These are phyloP conservation scores for Fusarium newnesense DNA, from an alignment of 2,329 filamentous ascomycete genomes.

Conservation along the genomic window DNA sequence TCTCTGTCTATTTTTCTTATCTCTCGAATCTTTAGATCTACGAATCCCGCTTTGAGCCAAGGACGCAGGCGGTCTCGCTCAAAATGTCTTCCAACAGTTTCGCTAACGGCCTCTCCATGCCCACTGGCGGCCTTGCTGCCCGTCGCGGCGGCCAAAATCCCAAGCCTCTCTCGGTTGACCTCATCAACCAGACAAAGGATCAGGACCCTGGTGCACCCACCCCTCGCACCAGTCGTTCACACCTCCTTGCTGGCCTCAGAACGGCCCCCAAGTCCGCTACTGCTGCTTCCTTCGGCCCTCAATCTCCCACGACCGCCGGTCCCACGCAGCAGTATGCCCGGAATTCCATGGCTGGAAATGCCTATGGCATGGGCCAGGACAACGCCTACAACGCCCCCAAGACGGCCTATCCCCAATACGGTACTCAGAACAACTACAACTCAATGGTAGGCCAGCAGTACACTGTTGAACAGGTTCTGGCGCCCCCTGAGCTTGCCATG, in stretches of 20 bases:
- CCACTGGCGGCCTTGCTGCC: conserved; percentile 83
- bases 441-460: conserved; percentile 59
- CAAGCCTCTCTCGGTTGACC: conserved; percentile 87
- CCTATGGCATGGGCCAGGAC: conserved; percentile 57
- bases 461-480: conserved; percentile 90
- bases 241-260: conserved; percentile 90
- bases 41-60: conserved; percentile 61
- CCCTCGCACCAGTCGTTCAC: conserved; percentile 92
- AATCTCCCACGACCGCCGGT: conserved; percentile 63
- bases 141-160: conserved; percentile 85
- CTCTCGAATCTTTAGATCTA: conserved; percentile 23
- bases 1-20: conserved; percentile 34
- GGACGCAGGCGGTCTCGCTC: conserved; percentile 99
- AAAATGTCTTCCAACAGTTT: conserved; percentile 96
- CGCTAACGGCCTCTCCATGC: conserved; percentile 77
- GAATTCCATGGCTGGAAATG: conserved; percentile 56
- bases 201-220: conserved; percentile 76
- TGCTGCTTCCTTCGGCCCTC: conserved; percentile 76
- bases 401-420: conserved; percentile 65
- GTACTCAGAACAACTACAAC: conserved; percentile 48
- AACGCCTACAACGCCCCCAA: conserved; percentile 62
- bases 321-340: conserved; percentile 56
- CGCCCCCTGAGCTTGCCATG: conserved; percentile 83
- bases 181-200: conserved; percentile 74
- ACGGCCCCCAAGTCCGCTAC: conserved; percentile 89